A percentile compares a stretch with the other conserved stretches of the same genome.
Evolutionary conservation across 2,329 filamentous ascomycete genomes (phyloP).

Genomic region (Acephala macrosclerotiorum): DNA sequence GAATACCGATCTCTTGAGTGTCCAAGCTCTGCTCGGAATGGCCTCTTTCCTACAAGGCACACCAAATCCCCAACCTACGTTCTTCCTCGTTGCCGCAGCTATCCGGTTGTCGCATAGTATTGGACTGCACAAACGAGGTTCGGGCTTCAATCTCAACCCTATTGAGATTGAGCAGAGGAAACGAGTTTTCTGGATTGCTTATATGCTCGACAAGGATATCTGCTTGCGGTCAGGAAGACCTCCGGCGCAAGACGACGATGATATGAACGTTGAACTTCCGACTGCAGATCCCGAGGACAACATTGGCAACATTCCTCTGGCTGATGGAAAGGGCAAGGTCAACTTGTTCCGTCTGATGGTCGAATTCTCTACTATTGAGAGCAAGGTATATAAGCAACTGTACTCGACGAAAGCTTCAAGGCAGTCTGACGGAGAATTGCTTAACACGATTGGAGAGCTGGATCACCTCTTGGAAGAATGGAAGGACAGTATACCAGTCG

Average conservation of each 20-base stretch:
- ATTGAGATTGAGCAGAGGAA: conserved; percentile 93
- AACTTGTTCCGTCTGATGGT: conserved; percentile 95
- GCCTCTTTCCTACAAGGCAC: conserved; percentile 94
- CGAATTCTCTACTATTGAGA: conserved; percentile 89
- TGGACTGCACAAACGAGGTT: conserved; percentile 91
- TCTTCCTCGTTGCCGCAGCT: conserved; percentile 88
- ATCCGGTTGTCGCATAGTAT: conserved; percentile 93
- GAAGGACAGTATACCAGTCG: conserved; percentile 94
- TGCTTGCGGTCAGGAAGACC: conserved; percentile 76
- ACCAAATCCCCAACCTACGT: conserved; percentile 93
- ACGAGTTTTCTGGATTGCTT: conserved; percentile 80
- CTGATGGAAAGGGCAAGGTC: conserved; percentile 89
- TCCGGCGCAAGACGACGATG: conserved; percentile 76
- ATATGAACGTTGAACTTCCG: conserved; percentile 96
- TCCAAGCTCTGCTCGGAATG: conserved; percentile 94
- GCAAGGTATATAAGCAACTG: conserved; percentile 89
- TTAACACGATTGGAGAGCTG: conserved; percentile 95
- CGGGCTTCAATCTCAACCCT: conserved; percentile 90
- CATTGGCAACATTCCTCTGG: conserved; percentile 90
- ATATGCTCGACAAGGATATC: conserved; percentile 77
- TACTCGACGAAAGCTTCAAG: conserved; percentile 94
- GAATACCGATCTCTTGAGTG: conserved; percentile 92
- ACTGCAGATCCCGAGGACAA: conserved; percentile 91
- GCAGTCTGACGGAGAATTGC: conserved; percentile 88
- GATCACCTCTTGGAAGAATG: conserved; percentile 91